Base-by-base conservation (phyloP, 2,329 filamentous ascomycete genomes). In the Bipolaris sorokiniana region DNA sequence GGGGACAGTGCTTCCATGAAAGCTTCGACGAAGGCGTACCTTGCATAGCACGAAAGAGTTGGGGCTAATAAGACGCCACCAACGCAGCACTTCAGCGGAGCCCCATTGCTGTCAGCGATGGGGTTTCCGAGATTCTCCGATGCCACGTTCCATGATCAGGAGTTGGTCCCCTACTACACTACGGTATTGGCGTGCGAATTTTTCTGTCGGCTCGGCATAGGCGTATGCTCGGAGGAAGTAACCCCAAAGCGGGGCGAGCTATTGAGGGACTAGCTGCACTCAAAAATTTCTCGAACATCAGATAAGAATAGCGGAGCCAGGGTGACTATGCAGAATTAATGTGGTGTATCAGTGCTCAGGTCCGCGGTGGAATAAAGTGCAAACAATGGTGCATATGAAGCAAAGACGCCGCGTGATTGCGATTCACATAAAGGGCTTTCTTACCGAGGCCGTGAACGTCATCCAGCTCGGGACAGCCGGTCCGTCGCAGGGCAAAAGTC, bases 241-340 rank as follows among this genome's bases (percentile, higher is more conserved):
- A 34, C 58, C 51, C 55, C 53, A 57, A 55, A 67, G 67, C 64
- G 67, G 67, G 67, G 65, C 66, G 59, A 59, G 64, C 66, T 70
- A 67, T 64, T 57, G 64, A 65, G 34, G 52, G 52, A 58, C 58
- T 68, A 66, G 58, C 42, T 56, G 54, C 28, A 58, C 54, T 64
- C 56, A 63, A 62, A 63, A 61, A 62, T 64, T 68, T 65, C 56
- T 54, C 59, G 61, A 62, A 65, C 58, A 59, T 59, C 50, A 62
- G 60, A 68, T 68, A 66, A 69, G 59, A 68, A 66, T 68, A 69
- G 67, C 66, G 64, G 67, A 61, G 58, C 64, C 53, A 54, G 20
- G 31, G 38, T 31, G 28, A 45, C 9, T 42, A 51, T 51, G 53
- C 50, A 57, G 54, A 28, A 40, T 42, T 33, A 41, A 37, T 40